Conservation (phyloP, 108 stramenopile genomes). For the Craspedostauros australis region DNA sequence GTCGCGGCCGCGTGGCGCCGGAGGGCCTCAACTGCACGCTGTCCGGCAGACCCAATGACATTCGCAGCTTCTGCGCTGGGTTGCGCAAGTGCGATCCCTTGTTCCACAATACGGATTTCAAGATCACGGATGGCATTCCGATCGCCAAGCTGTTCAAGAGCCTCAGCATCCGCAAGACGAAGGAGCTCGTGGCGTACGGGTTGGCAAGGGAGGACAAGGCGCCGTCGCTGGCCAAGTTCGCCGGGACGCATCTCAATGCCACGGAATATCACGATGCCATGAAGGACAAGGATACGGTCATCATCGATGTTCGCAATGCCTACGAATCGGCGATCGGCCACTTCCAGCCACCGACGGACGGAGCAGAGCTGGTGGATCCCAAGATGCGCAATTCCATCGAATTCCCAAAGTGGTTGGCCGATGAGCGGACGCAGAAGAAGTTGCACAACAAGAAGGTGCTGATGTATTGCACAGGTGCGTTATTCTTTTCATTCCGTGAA, state of each 20-base stretch:
- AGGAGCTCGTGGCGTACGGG: constrained; percentile 77
- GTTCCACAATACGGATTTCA: constrained; percentile 70
- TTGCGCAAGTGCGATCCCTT: constrained; percentile 43
- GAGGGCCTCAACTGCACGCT: constrained; percentile 83
- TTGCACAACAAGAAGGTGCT: constrained; percentile 66
- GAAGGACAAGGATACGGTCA: constrained; percentile 59
- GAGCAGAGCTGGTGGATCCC: constrained; percentile 66
- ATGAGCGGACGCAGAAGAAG: constrained; percentile 48
- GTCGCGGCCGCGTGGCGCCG: constrained; percentile 61
- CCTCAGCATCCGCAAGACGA: constrained; percentile 44
- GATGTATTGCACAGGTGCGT: constrained; percentile 73
- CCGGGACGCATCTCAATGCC: constrained; percentile 64
- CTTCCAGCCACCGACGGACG: constrained; percentile 52
- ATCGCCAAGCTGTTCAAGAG: constrained; percentile 44
- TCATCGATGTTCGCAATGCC: constrained; percentile 78
- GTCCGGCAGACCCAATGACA: constrained; percentile 42
- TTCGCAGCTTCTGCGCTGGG: constrained; percentile 44
- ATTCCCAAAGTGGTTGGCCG: constrained; percentile 70
- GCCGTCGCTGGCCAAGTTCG: constrained; percentile 43
- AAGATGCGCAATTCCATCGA: constrained; percentile 67
- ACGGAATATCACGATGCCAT: constrained; percentile 70
- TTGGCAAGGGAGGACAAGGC: constrained; percentile 48
- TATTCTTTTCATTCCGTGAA: no score
- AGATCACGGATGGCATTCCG: constrained; percentile 63
- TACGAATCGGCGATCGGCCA: constrained; percentile 71